Evolutionary conservation across 192 early-diverging fungal genomes (phyloP), one percentile per base, ranked within the genome.

Genomic region (Rhizophagus prolifer): DNA sequence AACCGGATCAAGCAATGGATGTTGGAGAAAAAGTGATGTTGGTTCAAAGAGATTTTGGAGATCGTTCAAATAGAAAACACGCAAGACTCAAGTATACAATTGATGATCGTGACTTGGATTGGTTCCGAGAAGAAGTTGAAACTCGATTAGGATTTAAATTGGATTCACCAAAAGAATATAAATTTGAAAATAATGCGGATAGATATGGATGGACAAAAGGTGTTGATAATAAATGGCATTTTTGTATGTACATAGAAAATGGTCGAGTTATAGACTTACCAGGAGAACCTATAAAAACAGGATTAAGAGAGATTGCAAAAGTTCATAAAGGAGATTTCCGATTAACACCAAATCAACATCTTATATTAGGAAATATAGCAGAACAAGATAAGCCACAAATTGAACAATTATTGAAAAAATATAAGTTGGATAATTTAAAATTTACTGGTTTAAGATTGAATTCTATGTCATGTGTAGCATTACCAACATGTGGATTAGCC

Each of bases 81-180:
- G 97, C 97, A 13, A 93, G 97, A 70, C 84, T 98, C 66, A 98
- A 98, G 93, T 98, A 98, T 88, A 98, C 97, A 46, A 95, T 98
- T 77, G 97, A 98, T 78, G 95, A 96, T 85, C 91, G 93, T 77
- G 93, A 95, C 63, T 82, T 98, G 74, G 92, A 92, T 73, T 98
- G 95, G 92, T 96, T 96, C 90, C 88, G 90, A 78, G 82, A 75
- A 46, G 92, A 97, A 81, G 90, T 98, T 30, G 95, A 96, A 83
- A 79, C 80, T 62, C 91, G 94, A 36, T 82, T 94, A 58, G 95
- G 95, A 47, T 93, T 86, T 86, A 86, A 81, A 28, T 80, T 98
- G 16, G 87, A 90, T 74, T 77, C 85, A 16, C 79, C 91, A 16
- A 87, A 90, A 46, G 89, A 93, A 31, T 96, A 88, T 87, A 84